Percentiles rank a stretch among this genome's conserved stretches.
These are phyloP conservation scores for Trichoderma orchidacearum DNA, from an alignment of 495 filamentous ascomycete species.

Conservation along the genomic window DNA sequence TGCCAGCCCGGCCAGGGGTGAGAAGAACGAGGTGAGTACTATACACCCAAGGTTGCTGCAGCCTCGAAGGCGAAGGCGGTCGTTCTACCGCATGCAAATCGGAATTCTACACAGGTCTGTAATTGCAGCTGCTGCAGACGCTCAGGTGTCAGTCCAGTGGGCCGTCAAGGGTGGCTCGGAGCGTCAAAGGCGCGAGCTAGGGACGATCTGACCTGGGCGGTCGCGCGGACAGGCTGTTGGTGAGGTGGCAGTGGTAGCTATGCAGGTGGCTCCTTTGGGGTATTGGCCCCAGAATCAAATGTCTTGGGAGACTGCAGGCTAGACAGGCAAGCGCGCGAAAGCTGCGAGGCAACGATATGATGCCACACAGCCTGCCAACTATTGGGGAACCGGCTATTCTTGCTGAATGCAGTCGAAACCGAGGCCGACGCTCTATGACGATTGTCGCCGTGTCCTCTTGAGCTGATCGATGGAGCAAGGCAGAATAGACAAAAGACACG, in stretches of 20 bases:
- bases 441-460: background rate
- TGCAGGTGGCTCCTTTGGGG: background rate
- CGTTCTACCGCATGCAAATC: background rate
- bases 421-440: background rate
- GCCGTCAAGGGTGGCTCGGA: background rate
- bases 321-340: background rate
- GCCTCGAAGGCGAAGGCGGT: background rate
- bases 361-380: background rate
- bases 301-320: background rate
- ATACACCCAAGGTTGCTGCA: background rate
- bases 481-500: background rate
- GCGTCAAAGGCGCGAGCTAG: background rate
- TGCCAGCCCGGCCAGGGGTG: background rate
- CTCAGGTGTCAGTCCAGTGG: background rate
- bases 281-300: background rate
- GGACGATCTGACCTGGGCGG: background rate
- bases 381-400: background rate
- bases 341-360: background rate
- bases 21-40: background rate
- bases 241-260: background rate
- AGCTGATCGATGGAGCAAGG: background rate
- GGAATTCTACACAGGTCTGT: background rate
- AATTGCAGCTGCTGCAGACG: background rate
- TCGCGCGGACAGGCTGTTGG: background rate
- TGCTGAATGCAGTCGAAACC: background rate